Conservation (phyloP, 2,329 filamentous ascomycete genomes). For the Paracoccidioides lutzii region DNA sequence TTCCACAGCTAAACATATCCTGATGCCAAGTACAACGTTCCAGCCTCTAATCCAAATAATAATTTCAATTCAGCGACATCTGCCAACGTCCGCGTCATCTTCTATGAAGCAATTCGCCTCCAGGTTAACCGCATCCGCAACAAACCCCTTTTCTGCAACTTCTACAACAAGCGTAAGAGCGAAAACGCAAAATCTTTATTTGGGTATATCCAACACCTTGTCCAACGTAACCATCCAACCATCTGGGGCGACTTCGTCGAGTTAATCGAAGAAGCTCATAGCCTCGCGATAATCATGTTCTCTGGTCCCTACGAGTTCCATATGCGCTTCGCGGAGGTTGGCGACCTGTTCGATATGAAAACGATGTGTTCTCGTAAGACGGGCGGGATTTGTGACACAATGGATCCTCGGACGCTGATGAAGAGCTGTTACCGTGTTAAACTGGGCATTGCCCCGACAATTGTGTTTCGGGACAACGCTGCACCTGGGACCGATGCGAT, state of each 20-base stretch:
- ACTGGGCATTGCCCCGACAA: constrained; percentile 15
- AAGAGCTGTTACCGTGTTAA: constrained; percentile 10
- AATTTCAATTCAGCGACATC: constrained; percentile 12
- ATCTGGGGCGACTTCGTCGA: constrained; percentile 12
- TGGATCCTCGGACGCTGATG: constrained; percentile 9
- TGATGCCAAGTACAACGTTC: too few species aligned
- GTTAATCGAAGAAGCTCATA: constrained; percentile 19
- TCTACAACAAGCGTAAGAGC: constrained; percentile 12
- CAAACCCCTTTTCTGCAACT: constrained; percentile 16
- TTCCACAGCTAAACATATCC: not conserved
- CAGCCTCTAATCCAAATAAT: not conserved
- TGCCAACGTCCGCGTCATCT: constrained; percentile 10
- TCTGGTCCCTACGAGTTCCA: constrained; percentile 17
- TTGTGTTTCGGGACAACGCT: constrained; percentile 11
- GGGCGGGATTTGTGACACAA: not conserved
- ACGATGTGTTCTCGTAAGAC: constrained; percentile 18
- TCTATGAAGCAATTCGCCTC: constrained; percentile 12
- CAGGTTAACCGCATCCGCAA: constrained; percentile 13
- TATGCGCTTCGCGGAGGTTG: constrained; percentile 15
- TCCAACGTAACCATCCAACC: constrained; percentile 14
- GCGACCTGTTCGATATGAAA: constrained; percentile 15
- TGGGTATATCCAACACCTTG: constrained; percentile 8
- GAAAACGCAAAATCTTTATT: constrained; percentile 8
- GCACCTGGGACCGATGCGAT: not conserved
- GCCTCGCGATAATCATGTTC: constrained; percentile 18